Base-by-base conservation (phyloP, 2,329 filamentous ascomycete genomes). In the Colletotrichum gigasporum region DNA sequence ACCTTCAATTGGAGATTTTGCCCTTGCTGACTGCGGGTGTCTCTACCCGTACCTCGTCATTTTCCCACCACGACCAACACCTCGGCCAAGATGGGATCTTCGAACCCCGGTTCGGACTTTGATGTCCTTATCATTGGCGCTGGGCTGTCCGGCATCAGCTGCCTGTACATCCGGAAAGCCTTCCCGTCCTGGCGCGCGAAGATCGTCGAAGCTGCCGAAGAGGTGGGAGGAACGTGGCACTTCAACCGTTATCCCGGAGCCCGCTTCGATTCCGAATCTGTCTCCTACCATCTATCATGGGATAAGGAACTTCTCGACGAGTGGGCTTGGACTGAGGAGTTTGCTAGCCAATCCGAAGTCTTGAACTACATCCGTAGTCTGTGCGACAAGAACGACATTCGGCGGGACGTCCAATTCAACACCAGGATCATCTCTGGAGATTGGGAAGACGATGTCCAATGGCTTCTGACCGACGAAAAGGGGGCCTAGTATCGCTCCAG, bases 201-300 rank as follows among this genome's bases (percentile, higher is more conserved):
- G 59, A 75, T 77, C 5, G 62, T 82, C n/a, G 80, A 82, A 61
- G 76, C 76, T 22, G 78, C 74, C 11, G 72, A 75, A 14, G 75
- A 71, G 5, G 76, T 77, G 32, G 81, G 81, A 4, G 82, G 82
- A 1, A 83, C 81, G 2, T 85, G 83, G 82, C n/a, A n/a, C n/a
- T 76, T 74, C 57, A 82, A 82, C 56, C 74, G 76, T 16, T 82
- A 82, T 47, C 79, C 81, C 11, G 81, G 81, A 3, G 79, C 80
- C n/a, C 74, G 80, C 39, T 79, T 81, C 52, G 82, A 84, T 57
- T 80, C 79, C 0, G 79, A 83, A 68, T 77, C 76, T 1, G 76
- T 79, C n/a, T 78, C 79, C 0, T 84, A 85, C 67, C 71, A 75
- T 58, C 79, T 81, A 48, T 77, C 76, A 10, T 79, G 81, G 64